Percentiles rank a stretch among this genome's conserved stretches.
Evolutionary conservation across 2,329 filamentous ascomycete genomes (phyloP).

Genomic region (Amphichorda felina): DNA sequence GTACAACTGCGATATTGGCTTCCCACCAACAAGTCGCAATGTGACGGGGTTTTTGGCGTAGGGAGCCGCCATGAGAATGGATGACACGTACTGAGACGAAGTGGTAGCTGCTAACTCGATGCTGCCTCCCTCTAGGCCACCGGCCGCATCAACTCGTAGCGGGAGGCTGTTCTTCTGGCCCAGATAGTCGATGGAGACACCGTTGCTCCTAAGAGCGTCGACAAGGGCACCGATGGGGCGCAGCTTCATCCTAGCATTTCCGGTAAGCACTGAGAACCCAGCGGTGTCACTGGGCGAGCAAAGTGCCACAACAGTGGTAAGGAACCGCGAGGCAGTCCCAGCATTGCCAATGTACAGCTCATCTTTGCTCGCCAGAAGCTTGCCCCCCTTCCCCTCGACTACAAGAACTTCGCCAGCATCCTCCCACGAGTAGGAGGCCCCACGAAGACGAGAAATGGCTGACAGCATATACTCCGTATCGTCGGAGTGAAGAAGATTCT

Average conservation of each 20-base stretch:
- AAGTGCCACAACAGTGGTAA: constrained; percentile 83
- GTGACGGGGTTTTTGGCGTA: constrained; percentile 94
- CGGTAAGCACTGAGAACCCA: constrained; percentile 67
- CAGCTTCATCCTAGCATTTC: constrained; percentile 93
- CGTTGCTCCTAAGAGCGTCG: constrained; percentile 77
- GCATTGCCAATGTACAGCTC: constrained; percentile 92
- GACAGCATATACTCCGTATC: constrained; percentile 97
- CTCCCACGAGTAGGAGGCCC: constrained; percentile 87
- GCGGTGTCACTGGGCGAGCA: constrained; percentile 54
- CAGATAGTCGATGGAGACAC: constrained; percentile 76
- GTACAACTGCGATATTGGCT: constrained; percentile 92
- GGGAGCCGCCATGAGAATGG: constrained; percentile 89
- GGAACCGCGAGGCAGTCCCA: constrained; percentile 87
- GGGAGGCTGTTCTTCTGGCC: constrained; percentile 78
- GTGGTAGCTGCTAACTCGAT: constrained; percentile 92
- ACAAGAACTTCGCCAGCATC: constrained; percentile 85
- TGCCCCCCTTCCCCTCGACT: constrained; percentile 83
- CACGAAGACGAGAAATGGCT: constrained; percentile 73
- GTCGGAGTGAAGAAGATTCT: constrained; percentile 88
- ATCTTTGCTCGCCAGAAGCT: constrained; percentile 61
- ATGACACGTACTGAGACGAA: constrained; percentile 98
- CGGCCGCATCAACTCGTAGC: constrained; percentile 68
- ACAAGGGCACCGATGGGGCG: constrained; percentile 89
- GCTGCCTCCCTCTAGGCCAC: constrained; percentile 71
- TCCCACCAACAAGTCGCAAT: constrained; percentile 82